Percentiles rank a stretch among this genome's conserved stretches.
phyloP scores from a whole-genome alignment of 192 early-diverging fungal species.

The Coemansia reversa region DNA sequence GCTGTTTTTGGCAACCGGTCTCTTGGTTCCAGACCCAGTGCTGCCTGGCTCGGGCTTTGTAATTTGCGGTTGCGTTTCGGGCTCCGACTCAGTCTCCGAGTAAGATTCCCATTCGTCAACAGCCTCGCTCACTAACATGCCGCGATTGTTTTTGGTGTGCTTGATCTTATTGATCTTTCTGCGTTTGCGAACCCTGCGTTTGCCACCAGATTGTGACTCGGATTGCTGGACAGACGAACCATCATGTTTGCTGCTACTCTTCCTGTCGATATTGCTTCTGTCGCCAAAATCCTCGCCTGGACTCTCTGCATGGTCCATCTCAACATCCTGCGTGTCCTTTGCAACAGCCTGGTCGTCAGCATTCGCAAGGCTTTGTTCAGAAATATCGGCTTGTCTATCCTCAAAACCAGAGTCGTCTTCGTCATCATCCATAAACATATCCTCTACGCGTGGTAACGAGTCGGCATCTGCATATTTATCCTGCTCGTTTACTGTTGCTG shows the following conservation, averaged over 20 bases:
- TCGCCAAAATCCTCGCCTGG: neutral
- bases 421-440: slow-evolving; percentile 51
- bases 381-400: neutral
- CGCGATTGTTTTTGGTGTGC: slow-evolving; percentile 50
- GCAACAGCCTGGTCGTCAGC: neutral
- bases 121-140: slow-evolving; percentile 50
- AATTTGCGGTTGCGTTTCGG: neutral
- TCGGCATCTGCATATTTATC: neutral
- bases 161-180: slow-evolving; percentile 49
- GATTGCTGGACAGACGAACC: slow-evolving; percentile 2
- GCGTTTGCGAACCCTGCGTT: slow-evolving; percentile 40
- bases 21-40: neutral
- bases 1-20: neutral
- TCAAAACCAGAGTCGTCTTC: neutral
- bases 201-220: slow-evolving; percentile 14
- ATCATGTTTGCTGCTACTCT: neutral
- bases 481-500: neutral
- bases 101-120: slow-evolving; percentile 54
- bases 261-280: neutral
- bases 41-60: slow-evolving; percentile 7
- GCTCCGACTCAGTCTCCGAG: slow-evolving; percentile 46
- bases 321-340: slow-evolving; percentile 25
- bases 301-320: slow-evolving; percentile 29
- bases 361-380: slow-evolving; percentile 10
- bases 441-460: slow-evolving; percentile 33